A percentile compares a stretch with the other conserved stretches of the same genome.
phyloP scores from a whole-genome alignment of 1,284 basidiomycete genomes.

The Sporisorium iseilematis-ciliati region DNA sequence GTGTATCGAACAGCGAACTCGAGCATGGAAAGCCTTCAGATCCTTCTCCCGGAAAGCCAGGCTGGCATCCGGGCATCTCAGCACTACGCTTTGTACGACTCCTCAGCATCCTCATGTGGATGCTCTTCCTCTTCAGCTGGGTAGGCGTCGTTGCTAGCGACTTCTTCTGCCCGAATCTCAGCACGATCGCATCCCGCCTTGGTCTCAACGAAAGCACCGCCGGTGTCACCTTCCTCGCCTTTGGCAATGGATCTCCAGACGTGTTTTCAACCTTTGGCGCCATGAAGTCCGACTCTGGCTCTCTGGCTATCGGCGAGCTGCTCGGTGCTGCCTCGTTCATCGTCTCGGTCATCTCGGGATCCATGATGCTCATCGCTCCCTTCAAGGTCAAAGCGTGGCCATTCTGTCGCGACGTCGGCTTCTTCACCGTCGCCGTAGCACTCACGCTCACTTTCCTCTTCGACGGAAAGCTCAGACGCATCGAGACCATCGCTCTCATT shows the following conservation, averaged over 20 bases:
- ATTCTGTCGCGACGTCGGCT: slow-evolving; percentile 92
- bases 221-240: slow-evolving; percentile 68
- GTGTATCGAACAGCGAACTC: slow-evolving; percentile 15
- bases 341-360: slow-evolving; percentile 90
- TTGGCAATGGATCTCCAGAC: slow-evolving; percentile 71
- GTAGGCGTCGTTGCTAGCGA: slow-evolving; percentile 67
- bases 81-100: slow-evolving; percentile 40
- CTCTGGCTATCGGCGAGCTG: slow-evolving; percentile 92
- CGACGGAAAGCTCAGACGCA: slow-evolving; percentile 80
- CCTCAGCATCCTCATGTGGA: slow-evolving; percentile 49
- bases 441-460: slow-evolving; percentile 81
- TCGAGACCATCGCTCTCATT: slow-evolving; percentile 83
- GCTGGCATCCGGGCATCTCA: slow-evolving; percentile 31
- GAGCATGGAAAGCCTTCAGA: slow-evolving; percentile 28
- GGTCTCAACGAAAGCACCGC: slow-evolving; percentile 67
- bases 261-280: slow-evolving; percentile 92
- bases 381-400: slow-evolving; percentile 84
- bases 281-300: slow-evolving; percentile 85
- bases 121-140: slow-evolving; percentile 66
- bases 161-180: slow-evolving; percentile 68
- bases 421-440: slow-evolving; percentile 85
- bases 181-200: slow-evolving; percentile 59
- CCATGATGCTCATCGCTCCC: slow-evolving; percentile 93
- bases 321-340: slow-evolving; percentile 96
- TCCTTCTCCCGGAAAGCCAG: slow-evolving; percentile 15